A percentile compares a stretch with the other conserved stretches of the same genome.
Conservation (phyloP, 1,139 yeast genomes). For the Lodderomyces elongisporus region DNA sequence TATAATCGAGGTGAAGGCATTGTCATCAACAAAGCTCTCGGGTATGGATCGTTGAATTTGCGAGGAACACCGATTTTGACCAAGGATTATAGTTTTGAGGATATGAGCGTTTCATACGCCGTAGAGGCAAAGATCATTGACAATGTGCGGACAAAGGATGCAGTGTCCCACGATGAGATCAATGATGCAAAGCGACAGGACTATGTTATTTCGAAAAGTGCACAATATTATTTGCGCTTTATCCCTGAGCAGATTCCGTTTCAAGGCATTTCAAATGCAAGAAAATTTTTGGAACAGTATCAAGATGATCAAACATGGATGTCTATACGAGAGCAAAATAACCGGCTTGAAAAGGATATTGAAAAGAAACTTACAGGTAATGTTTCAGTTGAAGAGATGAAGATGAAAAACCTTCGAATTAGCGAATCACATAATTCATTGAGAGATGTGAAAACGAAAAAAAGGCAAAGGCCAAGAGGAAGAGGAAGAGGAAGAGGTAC, state of each 20-base stretch:
- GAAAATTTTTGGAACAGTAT: slow-evolving; percentile 27
- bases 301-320: slow-evolving; percentile 31
- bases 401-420: slow-evolving; percentile 27
- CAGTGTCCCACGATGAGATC: slow-evolving; percentile 34
- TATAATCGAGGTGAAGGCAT: slow-evolving; percentile 31
- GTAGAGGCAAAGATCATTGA: slow-evolving; percentile 44
- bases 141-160: slow-evolving; percentile 24
- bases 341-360: slow-evolving; percentile 34
- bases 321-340: slow-evolving; percentile 23
- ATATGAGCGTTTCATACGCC: slow-evolving; percentile 38
- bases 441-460: too few relatives aligned
- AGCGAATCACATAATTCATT: not conserved
- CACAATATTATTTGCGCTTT: slow-evolving; percentile 38
- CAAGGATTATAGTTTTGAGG: slow-evolving; percentile 39
- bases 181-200: slow-evolving; percentile 29
- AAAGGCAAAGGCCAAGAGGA: too few relatives aligned
- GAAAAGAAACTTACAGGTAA: slow-evolving; percentile 24
- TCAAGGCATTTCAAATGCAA: slow-evolving; percentile 32
- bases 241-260: slow-evolving; percentile 32
- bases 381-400: slow-evolving; percentile 27
- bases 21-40: slow-evolving; percentile 38
- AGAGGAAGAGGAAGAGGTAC: too few relatives aligned
- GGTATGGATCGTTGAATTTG: slow-evolving; percentile 37
- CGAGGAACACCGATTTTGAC: slow-evolving; percentile 43
- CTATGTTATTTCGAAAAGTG: slow-evolving; percentile 33